Base-by-base conservation (phyloP, 1,284 basidiomycete species). In the Cronartium ribicola region DNA sequence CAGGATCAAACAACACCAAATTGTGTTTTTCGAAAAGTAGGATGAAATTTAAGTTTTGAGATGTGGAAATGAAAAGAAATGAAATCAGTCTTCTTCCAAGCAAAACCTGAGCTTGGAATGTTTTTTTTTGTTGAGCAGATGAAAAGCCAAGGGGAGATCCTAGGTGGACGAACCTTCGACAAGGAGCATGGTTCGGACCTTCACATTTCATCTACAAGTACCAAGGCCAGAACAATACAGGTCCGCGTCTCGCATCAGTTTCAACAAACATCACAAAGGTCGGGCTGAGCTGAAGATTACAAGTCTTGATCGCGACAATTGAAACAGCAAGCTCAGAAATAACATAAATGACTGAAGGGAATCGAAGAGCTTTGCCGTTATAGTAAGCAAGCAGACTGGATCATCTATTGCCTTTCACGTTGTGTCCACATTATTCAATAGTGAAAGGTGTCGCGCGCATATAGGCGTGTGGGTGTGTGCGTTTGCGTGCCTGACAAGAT, bases 121-220 rank as follows among this genome's bases (percentile, higher is more conserved):
- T 29, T 29, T 29, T 29, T 29, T 29, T 29, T 29, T 29, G 29
- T 29, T 29, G 29, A 29, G 29, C 29, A 29, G 66, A 36, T 29
- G 59, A 67, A 13, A 57, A 36, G 51, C 66, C 40, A 67, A 13
- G 66, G 22, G 29, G 37, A 65, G 63, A 44, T 20, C 51, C 36
- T 40, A 57, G 39, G 46, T 65, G 22, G 36, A 22, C 66, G 57
- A 20, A 68, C 66, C 66, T 68, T 60, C 44, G 57, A 43, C 66
- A 68, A 22, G 66, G 66, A 36, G 57, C 55, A 43, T 43, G 60
- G 37, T 55, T 59, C 3, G 66, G 66, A 41, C 66, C 66, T 43
- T 68, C 66, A 57, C 66, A 68, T 57, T 68, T 68, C 66, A 68
- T 68, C 66, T 68, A 43, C 13, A 0, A 8, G 29, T 29, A 29